Conservation (phyloP, 2,329 filamentous ascomycete genomes). For the Fusarium ramigenum region DNA sequence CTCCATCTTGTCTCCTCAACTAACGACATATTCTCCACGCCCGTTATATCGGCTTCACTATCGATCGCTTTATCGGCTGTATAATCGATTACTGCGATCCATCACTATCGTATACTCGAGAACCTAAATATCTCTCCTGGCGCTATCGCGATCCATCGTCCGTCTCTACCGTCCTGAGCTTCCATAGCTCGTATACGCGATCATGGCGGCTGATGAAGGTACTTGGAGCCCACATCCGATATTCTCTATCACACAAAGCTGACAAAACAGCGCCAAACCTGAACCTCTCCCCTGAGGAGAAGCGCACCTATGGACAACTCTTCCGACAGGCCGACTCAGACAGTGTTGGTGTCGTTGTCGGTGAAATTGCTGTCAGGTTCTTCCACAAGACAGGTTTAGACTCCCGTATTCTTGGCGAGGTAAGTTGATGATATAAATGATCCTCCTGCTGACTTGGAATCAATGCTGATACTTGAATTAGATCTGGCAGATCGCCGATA, state of each 20-base stretch:
- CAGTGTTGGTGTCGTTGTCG: slow-evolving; percentile 90
- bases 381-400: slow-evolving; percentile 95
- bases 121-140: slow-evolving; percentile 13
- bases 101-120: background rate
- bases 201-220: slow-evolving; percentile 44
- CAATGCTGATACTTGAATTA: slow-evolving; percentile 50
- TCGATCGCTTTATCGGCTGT: slow-evolving; percentile 9
- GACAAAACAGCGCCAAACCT: slow-evolving; percentile 70
- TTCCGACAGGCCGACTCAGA: slow-evolving; percentile 94
- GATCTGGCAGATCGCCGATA: slow-evolving; percentile 99
- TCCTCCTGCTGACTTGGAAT: background rate
- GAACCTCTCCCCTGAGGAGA: slow-evolving; percentile 91
- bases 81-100: slow-evolving; percentile 1
- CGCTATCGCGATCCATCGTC: slow-evolving; percentile 22
- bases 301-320: slow-evolving; percentile 90
- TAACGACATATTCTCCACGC: background rate
- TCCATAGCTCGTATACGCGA: slow-evolving; percentile 43
- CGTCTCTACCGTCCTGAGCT: slow-evolving; percentile 38
- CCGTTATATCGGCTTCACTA: slow-evolving; percentile 18
- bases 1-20: slow-evolving; percentile 27
- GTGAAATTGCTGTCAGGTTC: slow-evolving; percentile 95
- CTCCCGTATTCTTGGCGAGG: slow-evolving; percentile 86
- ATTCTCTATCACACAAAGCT: slow-evolving; percentile 14
- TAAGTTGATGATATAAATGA: slow-evolving; percentile 53
- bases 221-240: slow-evolving; percentile 4